Base-by-base conservation (phyloP, 2,329 filamentous ascomycete species). In the Colletotrichum magnum region DNA sequence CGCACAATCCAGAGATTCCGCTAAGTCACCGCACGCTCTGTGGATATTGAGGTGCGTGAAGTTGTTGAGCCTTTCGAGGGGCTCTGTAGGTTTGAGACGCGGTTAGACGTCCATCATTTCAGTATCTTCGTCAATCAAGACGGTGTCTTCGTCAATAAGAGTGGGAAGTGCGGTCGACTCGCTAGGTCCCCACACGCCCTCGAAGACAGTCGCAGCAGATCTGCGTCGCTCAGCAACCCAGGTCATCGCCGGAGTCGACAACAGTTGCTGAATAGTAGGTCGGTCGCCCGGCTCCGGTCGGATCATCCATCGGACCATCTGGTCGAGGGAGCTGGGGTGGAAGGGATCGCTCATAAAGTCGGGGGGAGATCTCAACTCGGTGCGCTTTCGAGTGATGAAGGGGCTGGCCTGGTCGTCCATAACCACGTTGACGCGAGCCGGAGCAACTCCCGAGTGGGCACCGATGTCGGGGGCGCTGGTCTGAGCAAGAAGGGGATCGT, bases 101-200 rank as follows among this genome's bases (percentile, higher is more conserved):
- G 26, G 70, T 80, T 81, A 89, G 61, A 87, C 86, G 73, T 88
- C 88, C 16, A 82, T 88, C 88, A 90, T 90, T 76, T 89, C 87
- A 5, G 86, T 88, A 72, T 90, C 88, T 45, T 79, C 72, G 28
- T 77, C 79, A 21, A 74, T 51, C 13, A 69, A 54, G 21, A 36
- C 32, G 67, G 45, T 56, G 51, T 65, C 21, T 45, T 63, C 67
- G 58, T 82, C 80, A n/a, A 72, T 72, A 54, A 66, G 52, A 5
- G 77, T 78, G 6, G 79, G 79, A 21, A 81, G 79, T 5, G 79
- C 74, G 39, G 83, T 77, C 58, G 85, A 79, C 60, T 88, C 85
- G n/a, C 84, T 91, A 39, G 95, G 95, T 4, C 96, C 96, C 93
- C 95, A 99, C 78, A 94, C 96, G 71, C 96, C 96, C 82, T 99